phyloP scores from a whole-genome alignment of 2,329 filamentous ascomycete genomes.

The Cladosporium velox region DNA sequence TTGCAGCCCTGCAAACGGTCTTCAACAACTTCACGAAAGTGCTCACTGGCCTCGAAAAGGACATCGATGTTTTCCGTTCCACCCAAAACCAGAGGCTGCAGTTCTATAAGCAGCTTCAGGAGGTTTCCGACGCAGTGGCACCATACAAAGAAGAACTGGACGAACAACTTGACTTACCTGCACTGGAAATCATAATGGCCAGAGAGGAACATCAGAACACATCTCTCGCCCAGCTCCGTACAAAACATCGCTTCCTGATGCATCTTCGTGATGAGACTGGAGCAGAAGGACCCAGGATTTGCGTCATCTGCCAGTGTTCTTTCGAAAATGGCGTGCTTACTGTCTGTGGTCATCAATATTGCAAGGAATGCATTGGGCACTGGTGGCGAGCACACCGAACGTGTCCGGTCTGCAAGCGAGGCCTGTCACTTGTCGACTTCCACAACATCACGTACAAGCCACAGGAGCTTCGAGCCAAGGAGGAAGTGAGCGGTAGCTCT shows the following conservation, averaged over 20 bases:
- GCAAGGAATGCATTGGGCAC: constrained; percentile 77
- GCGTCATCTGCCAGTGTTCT: constrained; percentile 78
- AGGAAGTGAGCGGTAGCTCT: constrained; percentile 43
- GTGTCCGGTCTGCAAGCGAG: constrained; percentile 82
- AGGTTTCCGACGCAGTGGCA: constrained; percentile 83
- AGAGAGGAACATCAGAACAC: constrained; percentile 56
- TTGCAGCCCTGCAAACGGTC: constrained; percentile 60
- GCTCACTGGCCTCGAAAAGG: constrained; percentile 60
- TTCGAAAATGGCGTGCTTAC: constrained; percentile 83
- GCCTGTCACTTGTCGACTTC: constrained; percentile 66
- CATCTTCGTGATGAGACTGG: constrained; percentile 63
- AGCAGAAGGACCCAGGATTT: constrained; percentile 60
- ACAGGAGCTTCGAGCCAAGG: constrained; percentile 68
- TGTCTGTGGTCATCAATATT: constrained; percentile 88
- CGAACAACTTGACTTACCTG: constrained; percentile 54
- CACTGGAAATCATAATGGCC: constrained; percentile 46
- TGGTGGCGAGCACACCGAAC: constrained; percentile 77
- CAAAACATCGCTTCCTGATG: constrained; percentile 75
- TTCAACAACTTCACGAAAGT: constrained; percentile 55
- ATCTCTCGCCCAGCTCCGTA: constrained; percentile 63
- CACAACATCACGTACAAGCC: constrained; percentile 85
- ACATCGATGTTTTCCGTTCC: constrained; percentile 72
- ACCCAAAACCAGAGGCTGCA: constrained; percentile 85
- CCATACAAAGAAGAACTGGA: constrained; percentile 68
- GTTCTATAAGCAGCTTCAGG: constrained; percentile 87